phyloP scores from a whole-genome alignment of 2,329 filamentous ascomycete species.

The Nemania sp. region DNA sequence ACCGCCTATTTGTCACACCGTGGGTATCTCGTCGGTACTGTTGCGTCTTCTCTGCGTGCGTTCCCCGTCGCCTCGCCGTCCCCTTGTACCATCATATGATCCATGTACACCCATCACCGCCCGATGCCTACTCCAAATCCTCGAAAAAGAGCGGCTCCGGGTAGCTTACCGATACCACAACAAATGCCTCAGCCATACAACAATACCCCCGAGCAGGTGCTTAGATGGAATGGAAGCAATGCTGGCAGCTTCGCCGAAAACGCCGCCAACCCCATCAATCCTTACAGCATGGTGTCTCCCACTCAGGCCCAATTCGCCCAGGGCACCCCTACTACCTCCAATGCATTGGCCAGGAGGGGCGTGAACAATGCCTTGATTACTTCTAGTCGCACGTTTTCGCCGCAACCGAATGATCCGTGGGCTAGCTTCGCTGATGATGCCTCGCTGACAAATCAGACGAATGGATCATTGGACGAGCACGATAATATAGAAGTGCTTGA shows the following conservation, averaged over 20 bases:
- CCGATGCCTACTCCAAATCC: slow-evolving; percentile 42
- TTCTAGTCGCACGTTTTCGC: slow-evolving; percentile 36
- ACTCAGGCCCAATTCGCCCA: slow-evolving; percentile 43
- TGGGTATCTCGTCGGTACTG: background rate
- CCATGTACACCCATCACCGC: slow-evolving; percentile 39
- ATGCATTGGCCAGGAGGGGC: slow-evolving; percentile 57
- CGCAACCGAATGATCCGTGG: slow-evolving; percentile 44
- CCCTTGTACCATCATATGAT: slow-evolving; percentile 20
- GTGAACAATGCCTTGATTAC: slow-evolving; percentile 56
- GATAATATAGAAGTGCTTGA: slow-evolving; percentile 81
- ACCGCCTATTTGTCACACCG: background rate
- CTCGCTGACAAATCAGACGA: slow-evolving; percentile 45
- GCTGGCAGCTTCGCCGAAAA: slow-evolving; percentile 41
- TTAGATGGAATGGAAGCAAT: slow-evolving; percentile 57
- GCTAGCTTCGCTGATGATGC: slow-evolving; percentile 50
- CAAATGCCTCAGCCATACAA: slow-evolving; percentile 50
- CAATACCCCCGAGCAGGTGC: slow-evolving; percentile 52
- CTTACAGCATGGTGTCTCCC: slow-evolving; percentile 38
- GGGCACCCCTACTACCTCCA: slow-evolving; percentile 46
- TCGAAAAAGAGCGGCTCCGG: slow-evolving; percentile 43
- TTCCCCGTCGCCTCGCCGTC: slow-evolving; percentile 1
- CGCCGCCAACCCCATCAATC: slow-evolving; percentile 41
- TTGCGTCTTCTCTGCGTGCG: background rate
- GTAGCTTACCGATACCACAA: slow-evolving; percentile 41
- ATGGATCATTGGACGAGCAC: slow-evolving; percentile 53